phyloP scores from a whole-genome alignment of 257 asterid species.

The Rauvolfia tetraphylla region DNA sequence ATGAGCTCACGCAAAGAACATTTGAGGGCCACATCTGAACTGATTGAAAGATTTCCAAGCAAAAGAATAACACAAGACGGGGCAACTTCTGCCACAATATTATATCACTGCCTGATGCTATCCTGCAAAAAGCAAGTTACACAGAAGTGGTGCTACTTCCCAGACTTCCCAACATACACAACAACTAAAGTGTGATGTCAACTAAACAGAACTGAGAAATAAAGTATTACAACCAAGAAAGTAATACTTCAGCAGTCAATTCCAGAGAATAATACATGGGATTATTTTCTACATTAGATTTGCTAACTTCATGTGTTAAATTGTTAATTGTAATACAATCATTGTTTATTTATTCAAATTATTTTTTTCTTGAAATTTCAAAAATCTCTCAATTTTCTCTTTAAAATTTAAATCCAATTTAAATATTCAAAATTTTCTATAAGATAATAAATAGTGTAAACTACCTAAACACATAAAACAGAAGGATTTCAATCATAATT shows the following conservation, averaged over 20 bases:
- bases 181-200: too few species aligned
- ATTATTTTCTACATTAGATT: too few species aligned
- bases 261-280: background rate
- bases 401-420: too few species aligned
- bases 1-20: background rate
- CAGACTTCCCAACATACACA: background rate
- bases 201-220: background rate
- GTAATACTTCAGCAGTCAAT: background rate
- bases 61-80: background rate
- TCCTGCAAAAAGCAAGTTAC: background rate
- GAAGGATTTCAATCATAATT: too few species aligned
- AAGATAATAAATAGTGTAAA: too few species aligned
- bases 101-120: background rate
- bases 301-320: too few species aligned
- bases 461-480: too few species aligned
- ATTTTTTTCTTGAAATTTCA: too few species aligned
- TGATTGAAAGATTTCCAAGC: background rate
- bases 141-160: background rate
- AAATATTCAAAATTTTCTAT: too few species aligned
- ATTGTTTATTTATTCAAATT: too few species aligned
- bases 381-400: too few species aligned
- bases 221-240: background rate
- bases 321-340: too few species aligned
- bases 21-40: background rate
- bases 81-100: background rate